These are phyloP conservation scores for Westerdykella ornata DNA, from an alignment of 2,329 filamentous ascomycete species.

Conservation along the genomic window DNA sequence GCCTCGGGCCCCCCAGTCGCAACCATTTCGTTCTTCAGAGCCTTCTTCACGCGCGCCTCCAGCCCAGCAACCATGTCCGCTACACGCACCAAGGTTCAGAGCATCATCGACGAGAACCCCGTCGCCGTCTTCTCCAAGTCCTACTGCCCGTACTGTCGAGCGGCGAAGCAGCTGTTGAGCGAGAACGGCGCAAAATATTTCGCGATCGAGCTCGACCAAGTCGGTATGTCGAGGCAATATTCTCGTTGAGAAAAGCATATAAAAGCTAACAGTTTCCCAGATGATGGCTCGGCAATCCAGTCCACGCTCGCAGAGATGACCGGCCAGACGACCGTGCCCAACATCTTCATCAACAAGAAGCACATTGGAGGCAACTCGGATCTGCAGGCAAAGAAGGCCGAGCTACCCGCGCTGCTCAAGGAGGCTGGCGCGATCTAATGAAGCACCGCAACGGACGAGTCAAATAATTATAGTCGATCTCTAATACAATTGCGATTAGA, in stretches of 20 bases:
- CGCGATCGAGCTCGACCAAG: slow-evolving; percentile 75
- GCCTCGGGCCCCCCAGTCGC: slow-evolving; percentile 15
- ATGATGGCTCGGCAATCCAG: slow-evolving; percentile 78
- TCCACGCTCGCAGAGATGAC: slow-evolving; percentile 72
- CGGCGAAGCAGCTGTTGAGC: slow-evolving; percentile 68
- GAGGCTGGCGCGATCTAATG: slow-evolving; percentile 55
- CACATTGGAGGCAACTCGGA: slow-evolving; percentile 98
- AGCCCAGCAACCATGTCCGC: slow-evolving; percentile 68
- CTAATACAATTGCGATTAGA: no score
- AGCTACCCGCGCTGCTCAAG: slow-evolving; percentile 61
- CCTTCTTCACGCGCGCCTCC: slow-evolving; percentile 59
- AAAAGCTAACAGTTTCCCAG: slow-evolving; percentile 43
- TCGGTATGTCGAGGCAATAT: slow-evolving; percentile 53
- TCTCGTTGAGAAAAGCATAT: no score
- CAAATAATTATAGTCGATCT: no score
- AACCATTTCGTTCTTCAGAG: slow-evolving; percentile 62
- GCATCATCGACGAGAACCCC: slow-evolving; percentile 80
- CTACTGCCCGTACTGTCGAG: slow-evolving; percentile 87
- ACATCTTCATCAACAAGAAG: slow-evolving; percentile 84
- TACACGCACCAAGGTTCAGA: slow-evolving; percentile 74
- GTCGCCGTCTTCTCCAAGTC: slow-evolving; percentile 96
- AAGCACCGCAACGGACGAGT: no score
- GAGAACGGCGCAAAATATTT: slow-evolving; percentile 65
- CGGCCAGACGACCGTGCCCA: slow-evolving; percentile 83
- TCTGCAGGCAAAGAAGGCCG: slow-evolving; percentile 57